A percentile compares a stretch with the other conserved stretches of the same genome.
These are phyloP conservation scores for Nitzschia putrida DNA, from an alignment of 108 stramenopile genomes.

Conservation along the genomic window DNA sequence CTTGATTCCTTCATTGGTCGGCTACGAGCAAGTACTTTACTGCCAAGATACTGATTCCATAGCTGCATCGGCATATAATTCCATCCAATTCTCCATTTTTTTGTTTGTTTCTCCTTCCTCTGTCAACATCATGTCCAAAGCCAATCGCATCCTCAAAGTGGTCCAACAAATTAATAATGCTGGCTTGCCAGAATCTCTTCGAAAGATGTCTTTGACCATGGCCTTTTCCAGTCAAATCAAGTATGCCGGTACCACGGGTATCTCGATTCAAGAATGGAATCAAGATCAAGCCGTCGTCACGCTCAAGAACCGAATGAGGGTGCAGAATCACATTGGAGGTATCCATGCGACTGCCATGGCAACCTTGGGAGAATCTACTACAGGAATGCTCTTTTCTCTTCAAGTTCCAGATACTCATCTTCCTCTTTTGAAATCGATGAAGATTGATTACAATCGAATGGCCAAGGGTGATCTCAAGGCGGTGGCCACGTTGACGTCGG, in stretches of 20 bases:
- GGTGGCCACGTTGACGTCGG: constrained; percentile 39
- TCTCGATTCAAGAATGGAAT: constrained; percentile 46
- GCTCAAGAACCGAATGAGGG: constrained; percentile 33
- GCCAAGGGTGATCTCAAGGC: constrained; percentile 46
- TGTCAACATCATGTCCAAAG: not conserved
- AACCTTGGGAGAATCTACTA: constrained; percentile 54
- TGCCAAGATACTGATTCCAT: too few relatives aligned
- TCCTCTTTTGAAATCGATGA: constrained; percentile 53
- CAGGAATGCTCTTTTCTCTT: constrained; percentile 58
- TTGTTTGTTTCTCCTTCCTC: too few relatives aligned
- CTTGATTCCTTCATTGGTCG: too few relatives aligned
- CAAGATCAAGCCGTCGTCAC: constrained; percentile 8
- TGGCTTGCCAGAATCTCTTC: constrained; percentile 5
- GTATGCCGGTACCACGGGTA: constrained; percentile 55
- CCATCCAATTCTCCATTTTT: too few relatives aligned
- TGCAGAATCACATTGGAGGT: constrained; percentile 65
- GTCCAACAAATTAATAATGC: constrained; percentile 12
- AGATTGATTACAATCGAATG: constrained; percentile 42
- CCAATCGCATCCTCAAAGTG: constrained; percentile 2
- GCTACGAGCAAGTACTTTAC: too few relatives aligned
- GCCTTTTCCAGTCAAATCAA: constrained; percentile 41
- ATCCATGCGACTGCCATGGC: constrained; percentile 67
- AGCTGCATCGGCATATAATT: too few relatives aligned
- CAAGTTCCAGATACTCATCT: constrained; percentile 61
- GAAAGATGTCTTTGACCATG: not conserved